A percentile compares a stretch with the other conserved stretches of the same genome.
Conservation (phyloP, 495 filamentous ascomycete species). For the Hyaloscypha finlandica region DNA sequence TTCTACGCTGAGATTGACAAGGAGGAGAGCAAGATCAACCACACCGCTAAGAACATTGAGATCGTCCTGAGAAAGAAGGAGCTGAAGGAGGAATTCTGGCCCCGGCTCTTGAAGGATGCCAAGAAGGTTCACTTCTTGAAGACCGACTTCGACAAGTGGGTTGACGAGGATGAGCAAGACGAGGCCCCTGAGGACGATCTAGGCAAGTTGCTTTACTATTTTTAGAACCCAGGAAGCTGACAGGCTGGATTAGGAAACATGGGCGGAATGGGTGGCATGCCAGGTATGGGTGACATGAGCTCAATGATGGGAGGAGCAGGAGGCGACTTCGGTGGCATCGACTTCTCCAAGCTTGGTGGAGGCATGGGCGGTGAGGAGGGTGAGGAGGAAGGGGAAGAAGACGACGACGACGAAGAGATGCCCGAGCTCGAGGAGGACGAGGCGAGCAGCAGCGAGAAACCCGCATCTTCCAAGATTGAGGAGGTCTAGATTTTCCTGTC, state of each 20-base stretch:
- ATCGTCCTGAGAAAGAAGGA: slow-evolving; percentile 96
- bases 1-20: slow-evolving; percentile 92
- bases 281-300: slow-evolving; percentile 41
- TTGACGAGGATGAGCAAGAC: slow-evolving; percentile 99
- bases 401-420: slow-evolving; percentile 49
- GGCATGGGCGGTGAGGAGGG: slow-evolving; percentile 52
- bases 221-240: slow-evolving; percentile 20
- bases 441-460: slow-evolving; percentile 22
- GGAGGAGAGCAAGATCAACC: slow-evolving; percentile 75
- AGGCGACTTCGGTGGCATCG: slow-evolving; percentile 69
- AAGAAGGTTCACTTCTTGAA: slow-evolving; percentile 95
- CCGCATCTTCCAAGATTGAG: slow-evolving; percentile 29
- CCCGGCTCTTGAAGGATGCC: slow-evolving; percentile 82
- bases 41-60: slow-evolving; percentile 83
- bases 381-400: slow-evolving; percentile 61
- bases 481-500: slow-evolving; percentile 27
- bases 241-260: slow-evolving; percentile 32
- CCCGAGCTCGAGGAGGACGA: slow-evolving; percentile 35
- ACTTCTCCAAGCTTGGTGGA: slow-evolving; percentile 90
- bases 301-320: slow-evolving; percentile 38
- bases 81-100: slow-evolving; percentile 88
- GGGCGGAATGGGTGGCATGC: slow-evolving; percentile 41
- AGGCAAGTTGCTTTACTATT: slow-evolving; percentile 34
- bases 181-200: slow-evolving; percentile 83
- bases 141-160: slow-evolving; percentile 99